Conservation (phyloP, 1,284 basidiomycete genomes). For the Neotropicomus parvogracilis region DNA sequence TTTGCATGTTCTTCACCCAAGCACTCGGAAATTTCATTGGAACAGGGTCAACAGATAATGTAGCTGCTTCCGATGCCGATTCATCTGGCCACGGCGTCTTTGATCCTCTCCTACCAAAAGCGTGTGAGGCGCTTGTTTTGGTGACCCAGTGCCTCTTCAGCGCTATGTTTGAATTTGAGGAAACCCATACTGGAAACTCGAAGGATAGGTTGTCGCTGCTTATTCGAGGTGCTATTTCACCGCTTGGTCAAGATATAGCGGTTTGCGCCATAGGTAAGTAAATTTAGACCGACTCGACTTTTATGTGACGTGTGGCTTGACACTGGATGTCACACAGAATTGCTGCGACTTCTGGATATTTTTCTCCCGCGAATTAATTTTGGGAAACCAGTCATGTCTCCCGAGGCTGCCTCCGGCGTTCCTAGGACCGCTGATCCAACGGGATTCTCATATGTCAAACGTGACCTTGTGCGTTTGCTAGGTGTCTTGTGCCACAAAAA, state of each 20-base stretch:
- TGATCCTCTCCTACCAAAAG: constrained; percentile 67
- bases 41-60: constrained; percentile 10
- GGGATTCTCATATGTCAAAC: constrained; percentile 80
- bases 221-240: constrained; percentile 43
- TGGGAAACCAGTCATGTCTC: constrained; percentile 49
- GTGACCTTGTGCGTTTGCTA: constrained; percentile 78
- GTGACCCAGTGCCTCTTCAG: constrained; percentile 72
- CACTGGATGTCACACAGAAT: constrained; percentile 43
- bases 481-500: constrained; percentile 68
- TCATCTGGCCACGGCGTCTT: constrained; percentile 36
- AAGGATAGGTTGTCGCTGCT: constrained; percentile 35
- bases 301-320: constrained; percentile 7
- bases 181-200: constrained; percentile 14
- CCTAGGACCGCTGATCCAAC: constrained; percentile 35
- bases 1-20: constrained; percentile 50
- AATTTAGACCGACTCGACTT: constrained; percentile 2
- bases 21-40: constrained; percentile 51
- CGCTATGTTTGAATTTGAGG: constrained; percentile 46
- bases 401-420: constrained; percentile 20
- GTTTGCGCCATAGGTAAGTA: constrained; percentile 62
- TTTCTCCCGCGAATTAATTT: constrained; percentile 80
- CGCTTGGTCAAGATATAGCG: constrained; percentile 45
- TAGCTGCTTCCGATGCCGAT: background rate
- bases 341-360: constrained; percentile 63
- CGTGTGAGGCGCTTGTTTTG: constrained; percentile 77